A percentile compares a stretch with the other conserved stretches of the same genome.
These are phyloP conservation scores for Trichomonas gallinae DNA, from an alignment of 208 protist species.

Conservation along the genomic window DNA sequence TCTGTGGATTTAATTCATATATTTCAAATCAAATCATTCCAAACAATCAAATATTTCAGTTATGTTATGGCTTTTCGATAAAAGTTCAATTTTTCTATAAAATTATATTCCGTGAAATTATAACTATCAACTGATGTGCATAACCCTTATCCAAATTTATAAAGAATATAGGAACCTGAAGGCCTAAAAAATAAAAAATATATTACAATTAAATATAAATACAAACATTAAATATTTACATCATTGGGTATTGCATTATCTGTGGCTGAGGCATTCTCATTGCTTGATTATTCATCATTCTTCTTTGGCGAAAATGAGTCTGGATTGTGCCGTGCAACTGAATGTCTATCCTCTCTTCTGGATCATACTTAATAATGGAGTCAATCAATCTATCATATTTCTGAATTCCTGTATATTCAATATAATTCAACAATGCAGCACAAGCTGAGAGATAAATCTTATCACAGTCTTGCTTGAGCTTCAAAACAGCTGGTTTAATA, in stretches of 20 bases:
- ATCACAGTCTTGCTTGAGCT: background rate
- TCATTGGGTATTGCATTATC: background rate
- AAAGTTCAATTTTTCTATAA: too few species aligned
- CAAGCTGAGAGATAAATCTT: background rate
- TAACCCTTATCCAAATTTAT: too few species aligned
- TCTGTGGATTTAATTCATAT: too few species aligned
- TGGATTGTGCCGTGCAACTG: background rate
- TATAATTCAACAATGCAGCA: background rate
- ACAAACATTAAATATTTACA: background rate
- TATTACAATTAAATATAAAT: background rate
- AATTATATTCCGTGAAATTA: too few species aligned
- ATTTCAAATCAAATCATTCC: too few species aligned
- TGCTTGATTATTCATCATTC: background rate
- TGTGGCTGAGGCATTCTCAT: background rate
- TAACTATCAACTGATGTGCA: too few species aligned
- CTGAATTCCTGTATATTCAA: background rate
- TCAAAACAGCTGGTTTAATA: background rate
- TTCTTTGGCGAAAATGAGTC: background rate
- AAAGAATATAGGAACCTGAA: too few species aligned
- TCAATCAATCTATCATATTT: background rate
- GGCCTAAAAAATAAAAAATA: too few species aligned
- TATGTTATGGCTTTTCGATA: too few species aligned
- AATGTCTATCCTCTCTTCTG: background rate
- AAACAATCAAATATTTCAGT: too few species aligned
- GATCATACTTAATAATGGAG: background rate